A percentile compares a stretch with the other conserved stretches of the same genome.
phyloP scores from a whole-genome alignment of 495 filamentous ascomycete species.

The Daldinia grandis region DNA sequence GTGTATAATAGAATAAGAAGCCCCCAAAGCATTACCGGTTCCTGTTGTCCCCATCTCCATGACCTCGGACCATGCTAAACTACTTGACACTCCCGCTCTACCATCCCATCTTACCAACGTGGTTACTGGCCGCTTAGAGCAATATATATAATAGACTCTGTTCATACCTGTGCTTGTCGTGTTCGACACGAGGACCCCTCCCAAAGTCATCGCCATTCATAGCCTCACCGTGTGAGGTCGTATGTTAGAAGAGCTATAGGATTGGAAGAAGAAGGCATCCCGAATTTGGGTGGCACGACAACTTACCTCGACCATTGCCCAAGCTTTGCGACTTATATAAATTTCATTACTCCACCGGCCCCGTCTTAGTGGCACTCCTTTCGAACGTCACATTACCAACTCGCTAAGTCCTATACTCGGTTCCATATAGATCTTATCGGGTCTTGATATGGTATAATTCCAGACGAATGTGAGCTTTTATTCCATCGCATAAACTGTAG shows the following conservation, averaged over 20 bases:
- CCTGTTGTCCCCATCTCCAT: slow-evolving; percentile 42
- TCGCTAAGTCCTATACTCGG: neutral
- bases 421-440: slow-evolving; percentile 1
- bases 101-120: slow-evolving; percentile 10
- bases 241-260: slow-evolving; percentile 19
- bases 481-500: slow-evolving; percentile 10
- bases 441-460: slow-evolving; percentile 30
- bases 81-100: slow-evolving; percentile 8
- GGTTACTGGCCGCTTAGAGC: slow-evolving; percentile 15
- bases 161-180: slow-evolving; percentile 7
- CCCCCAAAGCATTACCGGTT: slow-evolving; percentile 45
- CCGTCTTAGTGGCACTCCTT: slow-evolving; percentile 1
- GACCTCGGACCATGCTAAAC: slow-evolving; percentile 28
- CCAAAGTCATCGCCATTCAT: slow-evolving; percentile 17
- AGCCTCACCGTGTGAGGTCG: slow-evolving; percentile 32
- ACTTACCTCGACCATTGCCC: slow-evolving; percentile 6
- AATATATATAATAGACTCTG: slow-evolving; percentile 29
- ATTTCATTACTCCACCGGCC: slow-evolving; percentile 2
- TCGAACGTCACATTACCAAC: neutral
- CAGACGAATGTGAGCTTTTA: slow-evolving; percentile 41
- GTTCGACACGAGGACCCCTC: neutral
- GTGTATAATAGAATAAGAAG: slow-evolving; percentile 42
- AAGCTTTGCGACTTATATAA: slow-evolving; percentile 26
- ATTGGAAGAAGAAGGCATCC: slow-evolving; percentile 19
- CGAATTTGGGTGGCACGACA: slow-evolving; percentile 20